Percentiles rank a stretch among this genome's conserved stretches.
These are phyloP conservation scores for Hypoxylon subgilvum DNA, from an alignment of 495 filamentous ascomycete species.

Conservation along the genomic window DNA sequence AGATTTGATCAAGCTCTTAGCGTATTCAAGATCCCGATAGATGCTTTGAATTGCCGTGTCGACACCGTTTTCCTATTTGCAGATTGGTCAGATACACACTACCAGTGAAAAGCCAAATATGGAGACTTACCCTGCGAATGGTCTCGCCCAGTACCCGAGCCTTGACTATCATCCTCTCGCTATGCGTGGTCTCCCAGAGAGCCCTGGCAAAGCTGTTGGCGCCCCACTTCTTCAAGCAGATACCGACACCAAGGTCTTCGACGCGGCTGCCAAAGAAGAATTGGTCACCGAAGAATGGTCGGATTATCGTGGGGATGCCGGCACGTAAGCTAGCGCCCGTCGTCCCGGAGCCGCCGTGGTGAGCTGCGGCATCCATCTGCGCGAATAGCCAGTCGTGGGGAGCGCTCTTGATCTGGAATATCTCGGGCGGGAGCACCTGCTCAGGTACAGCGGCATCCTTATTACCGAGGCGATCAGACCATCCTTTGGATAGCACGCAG, in stretches of 20 bases:
- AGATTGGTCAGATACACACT: slow-evolving; percentile 20
- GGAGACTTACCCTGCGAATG: slow-evolving; percentile 76
- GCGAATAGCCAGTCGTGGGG: slow-evolving; percentile 97
- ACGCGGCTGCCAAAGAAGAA: slow-evolving; percentile 92
- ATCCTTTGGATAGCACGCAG: slow-evolving; percentile 97
- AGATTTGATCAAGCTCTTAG: slow-evolving; percentile 79
- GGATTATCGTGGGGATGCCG: slow-evolving; percentile 91
- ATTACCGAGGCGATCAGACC: slow-evolving; percentile 77
- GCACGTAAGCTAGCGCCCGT: slow-evolving; percentile 93
- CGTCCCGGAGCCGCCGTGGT: slow-evolving; percentile 94
- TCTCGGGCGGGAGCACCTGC: slow-evolving; percentile 76
- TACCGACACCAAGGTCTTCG: slow-evolving; percentile 90
- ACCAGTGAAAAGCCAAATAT: not conserved
- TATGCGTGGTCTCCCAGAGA: slow-evolving; percentile 90
- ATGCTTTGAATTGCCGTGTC: slow-evolving; percentile 87
- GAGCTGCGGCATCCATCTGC: slow-evolving; percentile 91
- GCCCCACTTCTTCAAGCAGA: slow-evolving; percentile 88
- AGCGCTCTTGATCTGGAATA: slow-evolving; percentile 85
- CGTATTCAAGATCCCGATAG: slow-evolving; percentile 95
- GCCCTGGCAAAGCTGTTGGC: slow-evolving; percentile 79
- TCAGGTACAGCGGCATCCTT: slow-evolving; percentile 64
- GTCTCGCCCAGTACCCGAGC: slow-evolving; percentile 80
- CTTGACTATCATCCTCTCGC: slow-evolving; percentile 85
- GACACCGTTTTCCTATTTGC: slow-evolving; percentile 80
- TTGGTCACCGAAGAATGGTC: slow-evolving; percentile 97